Evolutionary conservation across 2,329 filamentous ascomycete species (phyloP).

Genomic region (Talaromyces sp.): DNA sequence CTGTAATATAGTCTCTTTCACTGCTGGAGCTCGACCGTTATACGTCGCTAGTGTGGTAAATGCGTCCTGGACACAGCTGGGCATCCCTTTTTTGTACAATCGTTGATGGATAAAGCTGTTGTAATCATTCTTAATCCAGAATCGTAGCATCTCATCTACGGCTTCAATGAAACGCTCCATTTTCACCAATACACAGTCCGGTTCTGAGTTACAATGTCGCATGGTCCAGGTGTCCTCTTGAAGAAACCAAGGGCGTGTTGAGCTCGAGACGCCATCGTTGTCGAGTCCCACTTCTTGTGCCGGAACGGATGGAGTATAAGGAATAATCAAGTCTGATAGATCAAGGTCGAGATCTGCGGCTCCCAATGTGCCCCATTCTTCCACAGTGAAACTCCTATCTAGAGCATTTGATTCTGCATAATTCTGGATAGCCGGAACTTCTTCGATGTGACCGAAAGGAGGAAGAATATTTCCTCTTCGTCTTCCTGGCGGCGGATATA

Average conservation of each 20-base stretch:
- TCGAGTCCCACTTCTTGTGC: neutral
- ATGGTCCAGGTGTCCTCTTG: neutral
- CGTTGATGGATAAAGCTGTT: neutral
- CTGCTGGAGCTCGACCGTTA: neutral
- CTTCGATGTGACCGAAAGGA: neutral
- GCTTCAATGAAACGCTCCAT: neutral
- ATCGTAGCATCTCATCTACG: neutral
- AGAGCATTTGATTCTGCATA: neutral
- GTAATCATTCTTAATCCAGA: neutral
- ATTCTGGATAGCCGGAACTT: neutral
- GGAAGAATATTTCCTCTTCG: neutral
- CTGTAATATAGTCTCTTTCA: slow-evolving; percentile 1
- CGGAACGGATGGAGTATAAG: neutral
- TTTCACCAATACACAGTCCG: neutral
- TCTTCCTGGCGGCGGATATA: neutral
- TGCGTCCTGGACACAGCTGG: neutral
- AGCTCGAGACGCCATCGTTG: neutral
- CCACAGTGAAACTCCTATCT: neutral
- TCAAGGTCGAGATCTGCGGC: neutral
- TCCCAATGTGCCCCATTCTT: neutral
- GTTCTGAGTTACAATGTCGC: neutral
- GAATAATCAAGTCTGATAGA: neutral
- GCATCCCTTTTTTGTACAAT: neutral
- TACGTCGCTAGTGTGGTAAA: neutral
- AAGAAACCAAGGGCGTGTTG: neutral